Evolutionary conservation across 805 yeast genomes (phyloP).

Genomic region (Candida maltosa): DNA sequence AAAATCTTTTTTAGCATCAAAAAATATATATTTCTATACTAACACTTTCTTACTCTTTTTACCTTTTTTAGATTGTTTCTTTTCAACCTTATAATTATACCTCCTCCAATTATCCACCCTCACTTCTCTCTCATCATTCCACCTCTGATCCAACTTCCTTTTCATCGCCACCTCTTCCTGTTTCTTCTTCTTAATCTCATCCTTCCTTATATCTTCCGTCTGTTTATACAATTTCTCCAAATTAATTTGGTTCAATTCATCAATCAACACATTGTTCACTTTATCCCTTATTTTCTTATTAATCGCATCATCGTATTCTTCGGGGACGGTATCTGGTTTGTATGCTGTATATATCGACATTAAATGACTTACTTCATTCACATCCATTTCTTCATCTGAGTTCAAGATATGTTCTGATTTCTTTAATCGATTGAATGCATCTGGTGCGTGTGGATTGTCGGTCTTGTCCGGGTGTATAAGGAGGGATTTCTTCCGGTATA

Average conservation of each 20-base stretch:
- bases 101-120: conserved; percentile 61
- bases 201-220: conserved; percentile 22
- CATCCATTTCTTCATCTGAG: conserved; percentile 8
- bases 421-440: conserved; percentile 59
- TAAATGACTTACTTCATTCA: conserved; percentile 16
- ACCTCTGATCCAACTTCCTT: conserved; percentile 41
- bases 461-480: conserved; percentile 70
- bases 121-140: conserved; percentile 61
- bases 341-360: conserved; percentile 23
- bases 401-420: conserved; percentile 45
- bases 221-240: conserved; percentile 23
- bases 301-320: conserved; percentile 21
- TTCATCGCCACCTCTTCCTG: conserved; percentile 40
- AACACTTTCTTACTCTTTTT: conserved; percentile 32
- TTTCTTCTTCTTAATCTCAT: conserved; percentile 25
- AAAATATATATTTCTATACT: conserved; percentile 17
- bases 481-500: conserved; percentile 57
- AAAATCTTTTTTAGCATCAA: not conserved
- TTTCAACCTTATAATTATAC: conserved; percentile 41
- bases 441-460: conserved; percentile 52
- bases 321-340: not conserved
- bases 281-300: conserved; percentile 24
- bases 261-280: conserved; percentile 44
- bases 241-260: conserved; percentile 26
- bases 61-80: conserved; percentile 44